These are phyloP conservation scores for Saccharomyces hybrid DNA, from an alignment of 1,139 yeast genomes.

Conservation along the genomic window DNA sequence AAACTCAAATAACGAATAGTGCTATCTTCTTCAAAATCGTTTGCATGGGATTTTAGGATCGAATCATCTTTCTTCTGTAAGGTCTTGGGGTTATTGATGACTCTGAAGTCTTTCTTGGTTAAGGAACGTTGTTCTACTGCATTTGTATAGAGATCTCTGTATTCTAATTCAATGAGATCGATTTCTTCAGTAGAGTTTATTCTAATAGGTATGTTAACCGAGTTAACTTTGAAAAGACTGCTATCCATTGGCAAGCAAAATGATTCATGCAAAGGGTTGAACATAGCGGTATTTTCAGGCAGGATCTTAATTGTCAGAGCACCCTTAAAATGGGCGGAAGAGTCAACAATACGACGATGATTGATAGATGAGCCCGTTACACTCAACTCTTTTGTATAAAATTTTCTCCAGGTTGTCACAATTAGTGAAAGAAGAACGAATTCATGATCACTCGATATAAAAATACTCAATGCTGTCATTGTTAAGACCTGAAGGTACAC, in stretches of 20 bases:
- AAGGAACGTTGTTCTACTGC: conserved; percentile 44
- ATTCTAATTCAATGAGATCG: conserved; percentile 57
- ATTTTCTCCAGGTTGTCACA: conserved; percentile 39
- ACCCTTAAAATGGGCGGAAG: conserved; percentile 74
- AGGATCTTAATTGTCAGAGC: conserved; percentile 76
- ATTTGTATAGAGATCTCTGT: conserved; percentile 51
- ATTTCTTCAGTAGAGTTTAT: conserved; percentile 76
- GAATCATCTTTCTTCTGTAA: conserved; percentile 36
- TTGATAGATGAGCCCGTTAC: conserved; percentile 49
- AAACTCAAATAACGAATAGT: conserved; percentile 41
- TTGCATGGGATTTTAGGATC: conserved; percentile 7
- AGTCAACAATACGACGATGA: conserved; percentile 42
- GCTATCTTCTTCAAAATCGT: conserved; percentile 11
- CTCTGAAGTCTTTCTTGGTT: conserved; percentile 48
- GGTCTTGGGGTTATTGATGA: conserved; percentile 32
- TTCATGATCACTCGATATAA: conserved; percentile 35
- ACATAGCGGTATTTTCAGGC: conserved; percentile 82
- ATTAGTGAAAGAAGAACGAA: conserved; percentile 47
- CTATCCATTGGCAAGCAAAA: conserved; percentile 50
- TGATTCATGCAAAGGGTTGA: conserved; percentile 66
- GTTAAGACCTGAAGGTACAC: conserved; percentile 34
- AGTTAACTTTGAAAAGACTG: conserved; percentile 19
- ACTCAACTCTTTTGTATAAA: conserved; percentile 56
- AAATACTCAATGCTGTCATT: conserved; percentile 34
- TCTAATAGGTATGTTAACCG: conserved; percentile 57